phyloP scores from a whole-genome alignment of 2,329 filamentous ascomycete genomes.

The Paracamarosporium sp. region DNA sequence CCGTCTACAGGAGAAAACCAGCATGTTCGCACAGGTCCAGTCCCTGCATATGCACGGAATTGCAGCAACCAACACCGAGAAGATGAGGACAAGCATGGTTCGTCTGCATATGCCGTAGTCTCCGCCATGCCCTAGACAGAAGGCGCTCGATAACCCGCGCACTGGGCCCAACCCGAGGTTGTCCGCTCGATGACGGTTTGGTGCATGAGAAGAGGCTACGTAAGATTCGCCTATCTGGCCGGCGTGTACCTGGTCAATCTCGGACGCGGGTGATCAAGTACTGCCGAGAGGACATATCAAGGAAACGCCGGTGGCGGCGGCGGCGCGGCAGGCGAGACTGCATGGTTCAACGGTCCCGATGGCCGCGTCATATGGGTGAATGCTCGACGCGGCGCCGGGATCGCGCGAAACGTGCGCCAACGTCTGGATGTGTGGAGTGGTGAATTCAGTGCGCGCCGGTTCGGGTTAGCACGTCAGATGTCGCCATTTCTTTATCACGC shows the following conservation, averaged over 20 bases:
- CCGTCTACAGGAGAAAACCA: not conserved
- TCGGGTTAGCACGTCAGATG: constrained; percentile 15
- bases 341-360: not conserved
- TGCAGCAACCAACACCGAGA: not conserved
- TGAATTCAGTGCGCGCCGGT: constrained; percentile 17
- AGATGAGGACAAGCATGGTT: constrained; percentile 22
- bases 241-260: constrained; percentile 72
- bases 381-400: not conserved
- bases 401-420: constrained; percentile 10
- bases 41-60: not conserved
- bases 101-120: constrained; percentile 33
- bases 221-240: constrained; percentile 72
- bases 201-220: constrained; percentile 72
- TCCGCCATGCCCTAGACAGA: constrained; percentile 36
- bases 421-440: constrained; percentile 17
- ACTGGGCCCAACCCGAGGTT: constrained; percentile 43
- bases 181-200: too few species aligned
- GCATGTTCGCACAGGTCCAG: not conserved
- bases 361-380: constrained; percentile 6
- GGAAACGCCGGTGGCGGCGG: constrained; percentile 31
- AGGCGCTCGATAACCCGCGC: constrained; percentile 36
- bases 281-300: constrained; percentile 57
- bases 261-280: constrained; percentile 70
- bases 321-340: constrained; percentile 28
- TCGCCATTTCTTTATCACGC: constrained; percentile 23